Percentiles rank a stretch among this genome's conserved stretches.
phyloP scores from a whole-genome alignment of 129 eudicot genomes.

The Heracleum sosnowskyi region DNA sequence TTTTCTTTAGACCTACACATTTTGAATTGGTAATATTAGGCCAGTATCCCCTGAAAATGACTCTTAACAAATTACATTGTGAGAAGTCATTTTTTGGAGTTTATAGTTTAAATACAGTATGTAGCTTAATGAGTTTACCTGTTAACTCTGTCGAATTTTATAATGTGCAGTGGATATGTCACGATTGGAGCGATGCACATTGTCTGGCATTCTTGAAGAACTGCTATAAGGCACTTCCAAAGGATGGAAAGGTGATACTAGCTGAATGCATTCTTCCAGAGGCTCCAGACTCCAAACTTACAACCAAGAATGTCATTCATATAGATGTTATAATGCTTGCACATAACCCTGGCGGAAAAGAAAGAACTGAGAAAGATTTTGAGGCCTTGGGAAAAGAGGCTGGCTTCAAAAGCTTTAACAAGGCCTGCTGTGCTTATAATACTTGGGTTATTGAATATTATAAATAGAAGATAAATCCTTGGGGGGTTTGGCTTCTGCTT shows the following conservation, averaged over 20 bases:
- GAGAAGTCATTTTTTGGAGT: no score
- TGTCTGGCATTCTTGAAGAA: constrained; percentile 14
- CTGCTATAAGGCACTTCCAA: constrained; percentile 13
- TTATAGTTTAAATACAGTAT: no score
- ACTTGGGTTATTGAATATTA: constrained; percentile 8
- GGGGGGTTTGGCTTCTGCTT: background rate
- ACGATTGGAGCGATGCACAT: constrained; percentile 19
- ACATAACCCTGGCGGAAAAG: constrained; percentile 13
- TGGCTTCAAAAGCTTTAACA: constrained; percentile 5
- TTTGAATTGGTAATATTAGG: background rate
- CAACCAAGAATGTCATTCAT: background rate
- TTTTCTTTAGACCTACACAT: background rate
- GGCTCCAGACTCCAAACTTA: constrained; percentile 7
- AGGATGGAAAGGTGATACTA: constrained; percentile 14
- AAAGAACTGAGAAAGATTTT: constrained; percentile 16
- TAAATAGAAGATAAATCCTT: background rate
- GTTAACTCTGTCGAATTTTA: background rate
- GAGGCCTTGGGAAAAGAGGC: constrained; percentile 14
- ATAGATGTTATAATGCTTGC: constrained; percentile 11
- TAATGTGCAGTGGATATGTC: constrained; percentile 15
- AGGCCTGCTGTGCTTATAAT: constrained; percentile 1
- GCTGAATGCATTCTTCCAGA: constrained; percentile 11
- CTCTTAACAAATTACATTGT: no score
- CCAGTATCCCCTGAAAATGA: background rate
- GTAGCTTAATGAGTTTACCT: background rate